A percentile compares a stretch with the other conserved stretches of the same genome.
These are phyloP conservation scores for Trichoderma afroharzianum DNA, from an alignment of 2,329 filamentous ascomycete species.

Conservation along the genomic window DNA sequence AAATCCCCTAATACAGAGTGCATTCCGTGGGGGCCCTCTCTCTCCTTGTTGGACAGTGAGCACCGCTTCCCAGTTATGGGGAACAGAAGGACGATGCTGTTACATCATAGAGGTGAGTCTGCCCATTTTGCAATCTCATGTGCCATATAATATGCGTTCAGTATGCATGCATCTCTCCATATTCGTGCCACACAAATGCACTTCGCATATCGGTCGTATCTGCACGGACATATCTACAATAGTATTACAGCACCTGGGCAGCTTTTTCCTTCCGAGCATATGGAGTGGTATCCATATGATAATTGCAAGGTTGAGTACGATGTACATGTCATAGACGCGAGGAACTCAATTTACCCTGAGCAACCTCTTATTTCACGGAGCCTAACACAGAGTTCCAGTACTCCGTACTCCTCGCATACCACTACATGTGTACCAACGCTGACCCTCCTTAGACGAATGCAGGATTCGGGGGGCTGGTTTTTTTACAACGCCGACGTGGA, in stretches of 20 bases:
- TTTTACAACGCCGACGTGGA: background rate
- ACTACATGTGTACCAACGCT: background rate
- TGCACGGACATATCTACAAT: background rate
- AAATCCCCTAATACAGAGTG: background rate
- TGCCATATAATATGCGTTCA: background rate
- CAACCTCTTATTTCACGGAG: background rate
- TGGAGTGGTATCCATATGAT: background rate
- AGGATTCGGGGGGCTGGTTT: background rate
- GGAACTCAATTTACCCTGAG: background rate
- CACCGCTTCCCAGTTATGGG: no score
- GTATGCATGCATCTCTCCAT: background rate
- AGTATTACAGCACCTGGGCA: background rate
- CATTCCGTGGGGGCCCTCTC: background rate
- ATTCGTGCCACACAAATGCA: background rate
- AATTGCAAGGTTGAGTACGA: background rate
- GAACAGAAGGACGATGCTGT: background rate
- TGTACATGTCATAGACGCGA: background rate
- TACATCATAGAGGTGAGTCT: background rate
- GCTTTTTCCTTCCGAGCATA: background rate
- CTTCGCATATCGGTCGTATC: background rate
- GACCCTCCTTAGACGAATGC: background rate
- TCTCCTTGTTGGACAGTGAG: background rate
- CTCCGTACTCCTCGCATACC: background rate
- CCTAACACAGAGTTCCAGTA: background rate
- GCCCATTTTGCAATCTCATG: background rate